Conservation (phyloP, 2,329 filamentous ascomycete genomes). For the Pezizomycotina sp. region DNA sequence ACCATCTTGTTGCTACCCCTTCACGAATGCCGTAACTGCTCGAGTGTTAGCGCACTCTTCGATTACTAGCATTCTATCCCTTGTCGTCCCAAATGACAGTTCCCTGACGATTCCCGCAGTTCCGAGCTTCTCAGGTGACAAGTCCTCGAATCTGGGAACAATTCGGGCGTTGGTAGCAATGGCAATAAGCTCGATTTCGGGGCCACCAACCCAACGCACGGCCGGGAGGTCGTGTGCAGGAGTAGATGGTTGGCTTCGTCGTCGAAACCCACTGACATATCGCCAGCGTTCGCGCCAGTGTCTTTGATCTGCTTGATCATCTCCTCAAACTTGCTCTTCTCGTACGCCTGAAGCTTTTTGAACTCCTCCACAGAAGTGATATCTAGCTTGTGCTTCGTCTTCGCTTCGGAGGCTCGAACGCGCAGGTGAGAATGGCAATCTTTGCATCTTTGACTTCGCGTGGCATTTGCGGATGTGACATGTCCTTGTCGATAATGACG, state of each 20-base stretch:
- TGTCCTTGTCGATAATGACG: conserved; percentile 98
- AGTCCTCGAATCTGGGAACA: conserved; percentile 89
- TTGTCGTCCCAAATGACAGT: conserved; percentile 90
- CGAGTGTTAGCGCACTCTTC: conserved; percentile 97
- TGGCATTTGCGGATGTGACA: conserved; percentile 98
- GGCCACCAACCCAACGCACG: conserved; percentile 93
- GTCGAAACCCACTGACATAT: conserved; percentile 99
- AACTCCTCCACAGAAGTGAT: conserved; percentile 96
- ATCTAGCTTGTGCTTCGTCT: conserved; percentile 98
- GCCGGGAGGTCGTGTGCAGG: conserved; percentile 85
- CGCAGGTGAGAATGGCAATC: conserved; percentile 91
- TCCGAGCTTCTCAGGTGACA: conserved; percentile 80
- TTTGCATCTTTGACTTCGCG: conserved; percentile 89
- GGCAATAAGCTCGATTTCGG: conserved; percentile 94
- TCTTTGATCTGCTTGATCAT: conserved; percentile 99
- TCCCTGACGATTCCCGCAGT: conserved; percentile 78
- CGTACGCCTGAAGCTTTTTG: conserved; percentile 92
- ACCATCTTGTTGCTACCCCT: conserved; percentile 99
- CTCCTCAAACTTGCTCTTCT: conserved; percentile 88
- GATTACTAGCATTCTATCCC: conserved; percentile 98
- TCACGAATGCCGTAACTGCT: conserved; percentile 88
- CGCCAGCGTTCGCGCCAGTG: conserved; percentile 88
- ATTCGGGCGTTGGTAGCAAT: conserved; percentile 97
- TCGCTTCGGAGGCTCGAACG: conserved; percentile 96
- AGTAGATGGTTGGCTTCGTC: conserved; percentile 96